These are phyloP conservation scores for Eucalyptus curtisii DNA, from an alignment of 345 rosid genomes.

Conservation along the genomic window DNA sequence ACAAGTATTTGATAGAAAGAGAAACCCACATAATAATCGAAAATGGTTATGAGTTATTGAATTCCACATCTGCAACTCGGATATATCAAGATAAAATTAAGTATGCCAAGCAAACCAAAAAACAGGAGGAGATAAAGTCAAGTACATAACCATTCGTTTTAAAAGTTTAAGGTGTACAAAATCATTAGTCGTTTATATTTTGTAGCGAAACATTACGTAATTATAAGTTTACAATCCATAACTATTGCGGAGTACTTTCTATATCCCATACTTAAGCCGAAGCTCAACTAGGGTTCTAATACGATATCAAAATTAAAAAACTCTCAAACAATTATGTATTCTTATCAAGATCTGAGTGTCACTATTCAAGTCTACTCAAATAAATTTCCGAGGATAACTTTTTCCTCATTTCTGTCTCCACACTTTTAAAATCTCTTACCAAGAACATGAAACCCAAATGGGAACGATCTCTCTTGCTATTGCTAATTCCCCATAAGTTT, in stretches of 20 bases:
- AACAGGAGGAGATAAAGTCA: not conserved
- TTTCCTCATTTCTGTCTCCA: not conserved
- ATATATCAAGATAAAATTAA: not conserved
- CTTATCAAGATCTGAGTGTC: accelerated
- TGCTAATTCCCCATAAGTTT: not conserved
- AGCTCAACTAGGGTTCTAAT: not conserved
- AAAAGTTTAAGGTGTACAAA: not conserved
- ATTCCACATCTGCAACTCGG: not conserved
- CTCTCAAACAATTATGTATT: not conserved
- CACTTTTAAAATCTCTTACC: not conserved
- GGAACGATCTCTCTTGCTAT: not conserved
- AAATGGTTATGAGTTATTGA: not conserved
- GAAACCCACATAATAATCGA: not conserved
- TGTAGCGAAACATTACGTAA: not conserved
- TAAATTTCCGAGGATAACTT: not conserved
- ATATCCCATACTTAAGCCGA: not conserved
- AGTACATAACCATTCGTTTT: not conserved
- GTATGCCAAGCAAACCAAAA: not conserved
- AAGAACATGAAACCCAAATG: not conserved
- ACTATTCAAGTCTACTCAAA: accelerated
- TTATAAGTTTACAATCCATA: not conserved
- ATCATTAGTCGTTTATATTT: not conserved
- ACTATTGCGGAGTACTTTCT: no score
- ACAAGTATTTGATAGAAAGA: not conserved
- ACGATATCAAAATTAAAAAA: not conserved